Evolutionary conservation across 768 basidiomycete genomes (phyloP), one percentile per base, ranked within the genome.

Genomic region (Suillus sp.): DNA sequence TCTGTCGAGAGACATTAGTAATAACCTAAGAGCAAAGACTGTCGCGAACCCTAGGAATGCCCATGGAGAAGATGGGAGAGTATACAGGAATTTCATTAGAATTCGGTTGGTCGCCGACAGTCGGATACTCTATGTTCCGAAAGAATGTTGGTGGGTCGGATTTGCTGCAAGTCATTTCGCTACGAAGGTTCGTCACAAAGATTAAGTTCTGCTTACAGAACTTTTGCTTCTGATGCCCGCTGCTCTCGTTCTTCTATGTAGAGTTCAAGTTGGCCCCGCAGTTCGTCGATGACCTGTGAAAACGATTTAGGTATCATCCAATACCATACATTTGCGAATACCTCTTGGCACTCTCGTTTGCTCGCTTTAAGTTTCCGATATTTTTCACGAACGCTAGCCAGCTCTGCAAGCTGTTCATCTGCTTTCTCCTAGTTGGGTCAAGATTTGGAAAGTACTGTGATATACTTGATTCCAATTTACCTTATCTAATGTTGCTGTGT

Each of bases 221-320:
- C 37, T 27, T 40, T 57, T 10, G 27, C 56, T 42, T 42, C 56
- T 27, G 16, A 42, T 60, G 56, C 13, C 66, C 68, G 22, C 62
- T 72, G 68, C 42, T 70, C 74, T 30, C 70, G 65, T 61, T 74
- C 70, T 55, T 65, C 43, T 35, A 50, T 54, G 55, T 60, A 64
- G 13, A 63, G 64, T 2, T 47, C 56, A 56, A 75, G 67, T 10
- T 66, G 57, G n/a, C 10, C 48, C 54, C 69, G 66, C 48, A 75
- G 65, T 32, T 69, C 68, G 4, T 65, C 53, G 58, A 68, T 25
- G 34, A 67, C 43, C 72, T 75, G 57, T 51, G 27, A 35, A 6
- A 53, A 7, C 27, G 51, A 64, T 55, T 20, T 7, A 30, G 48
- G 37, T 11, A 55, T 8, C 34, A 54, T 13, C 20, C 20, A 47